Evolutionary conservation across 2,329 filamentous ascomycete genomes (phyloP), one percentile per base, ranked within the genome.

Genomic region (Cercospora janseana): DNA sequence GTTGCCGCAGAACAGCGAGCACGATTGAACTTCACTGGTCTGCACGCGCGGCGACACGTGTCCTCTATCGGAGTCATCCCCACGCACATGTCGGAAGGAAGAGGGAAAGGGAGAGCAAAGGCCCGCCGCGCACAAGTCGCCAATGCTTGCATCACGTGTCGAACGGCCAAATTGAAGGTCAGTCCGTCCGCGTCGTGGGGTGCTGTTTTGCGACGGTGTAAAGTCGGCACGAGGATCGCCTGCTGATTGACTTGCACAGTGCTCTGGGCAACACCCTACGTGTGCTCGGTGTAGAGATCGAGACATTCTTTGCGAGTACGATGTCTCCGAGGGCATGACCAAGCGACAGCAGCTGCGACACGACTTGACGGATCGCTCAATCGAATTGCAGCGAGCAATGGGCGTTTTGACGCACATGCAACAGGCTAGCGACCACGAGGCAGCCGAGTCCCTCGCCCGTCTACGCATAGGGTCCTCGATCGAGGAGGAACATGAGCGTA

Each of bases 241-340:
- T 26, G 35, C 47, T 45, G 31, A 29, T 26, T 26, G 3, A 13
- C 15, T 24, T 27, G 15, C 12, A 26, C 23, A 56, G 50, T 53
- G 56, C 47, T 42, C 44, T 26, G 56, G 56, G 24, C 29, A 48
- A 27, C 56, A 54, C 43, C 56, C 56, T 13, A 47, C 32, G 32
- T 58, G 56, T 42, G 20, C 28, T 21, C 50, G 53, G n/a, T 52
- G 49, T 32, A 8, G 24, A 18, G 27, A 21, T 7, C 32, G 40
- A 26, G 37, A 40, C 18, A 21, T 41, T 6, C 26, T 37, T 26
- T 60, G 58, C 48, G 38, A 52, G 13, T 60, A 59, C 43, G 58
- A 60, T 21, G 55, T 60, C 18, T 34, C 51, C 15, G 44, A 58
- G 28, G 58, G 57, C 21, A 49, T 58, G 35, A 57, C 57, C 9